These are phyloP conservation scores for Silybum marianum DNA, from an alignment of 129 eudicot species.

Conservation along the genomic window DNA sequence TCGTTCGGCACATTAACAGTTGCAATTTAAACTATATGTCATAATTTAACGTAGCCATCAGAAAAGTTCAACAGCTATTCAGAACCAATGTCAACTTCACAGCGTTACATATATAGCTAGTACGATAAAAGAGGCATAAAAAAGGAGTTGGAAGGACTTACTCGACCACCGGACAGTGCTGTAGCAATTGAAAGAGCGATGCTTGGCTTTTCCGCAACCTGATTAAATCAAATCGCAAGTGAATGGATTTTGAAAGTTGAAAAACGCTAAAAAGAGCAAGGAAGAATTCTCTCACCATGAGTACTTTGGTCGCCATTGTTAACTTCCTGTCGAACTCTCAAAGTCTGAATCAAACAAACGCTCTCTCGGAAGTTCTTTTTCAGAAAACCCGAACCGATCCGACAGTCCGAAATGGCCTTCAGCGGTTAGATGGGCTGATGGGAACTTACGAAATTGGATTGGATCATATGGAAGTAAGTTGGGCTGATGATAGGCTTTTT, in stretches of 20 bases:
- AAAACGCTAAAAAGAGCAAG: background rate
- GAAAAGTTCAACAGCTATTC: background rate
- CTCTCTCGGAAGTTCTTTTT: background rate
- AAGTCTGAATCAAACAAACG: constrained; percentile 16
- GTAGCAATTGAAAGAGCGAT: constrained; percentile 85
- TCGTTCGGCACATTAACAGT: background rate
- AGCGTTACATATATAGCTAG: background rate
- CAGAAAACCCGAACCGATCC: background rate
- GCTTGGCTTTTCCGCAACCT: constrained; percentile 98
- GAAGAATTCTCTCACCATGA: constrained; percentile 57
- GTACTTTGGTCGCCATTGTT: constrained; percentile 75
- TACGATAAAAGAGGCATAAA: background rate
- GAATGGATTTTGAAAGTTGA: background rate
- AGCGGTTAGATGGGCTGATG: background rate
- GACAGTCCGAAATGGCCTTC: background rate
- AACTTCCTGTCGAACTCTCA: constrained; percentile 6
- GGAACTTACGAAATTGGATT: background rate
- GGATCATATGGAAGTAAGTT: too few species aligned
- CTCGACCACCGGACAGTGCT: constrained; percentile 85
- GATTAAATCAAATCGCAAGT: constrained; percentile 5
- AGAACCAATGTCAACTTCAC: background rate
- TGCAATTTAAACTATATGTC: background rate
- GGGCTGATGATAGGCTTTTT: background rate
- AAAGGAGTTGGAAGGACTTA: constrained; percentile 29
- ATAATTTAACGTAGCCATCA: background rate